phyloP scores from a whole-genome alignment of 208 protist species.

The Porcisia hertigi region DNA sequence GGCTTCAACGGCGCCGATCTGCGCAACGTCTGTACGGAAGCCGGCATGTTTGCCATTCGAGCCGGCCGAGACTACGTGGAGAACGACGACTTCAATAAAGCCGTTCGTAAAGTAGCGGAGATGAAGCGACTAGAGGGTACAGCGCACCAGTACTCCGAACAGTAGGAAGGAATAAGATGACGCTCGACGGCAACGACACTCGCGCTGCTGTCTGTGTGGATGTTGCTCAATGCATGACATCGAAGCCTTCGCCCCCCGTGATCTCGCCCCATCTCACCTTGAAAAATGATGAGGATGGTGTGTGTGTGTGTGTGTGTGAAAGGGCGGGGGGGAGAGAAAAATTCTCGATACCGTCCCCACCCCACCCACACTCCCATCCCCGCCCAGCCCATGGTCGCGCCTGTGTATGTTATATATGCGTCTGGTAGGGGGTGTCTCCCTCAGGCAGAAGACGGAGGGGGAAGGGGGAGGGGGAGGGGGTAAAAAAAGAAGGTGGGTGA shows the following conservation, averaged over 20 bases:
- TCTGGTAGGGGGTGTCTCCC: background rate
- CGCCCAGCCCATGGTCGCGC: too few species aligned
- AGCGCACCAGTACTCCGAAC: constrained; percentile 86
- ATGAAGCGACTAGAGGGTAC: constrained; percentile 98
- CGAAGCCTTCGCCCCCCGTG: too few species aligned
- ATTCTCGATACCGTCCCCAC: background rate
- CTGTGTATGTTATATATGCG: too few species aligned
- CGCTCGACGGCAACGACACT: background rate
- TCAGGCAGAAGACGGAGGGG: too few species aligned
- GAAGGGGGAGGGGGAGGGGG: too few species aligned
- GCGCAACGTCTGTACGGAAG: constrained; percentile 98
- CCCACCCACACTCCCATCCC: background rate
- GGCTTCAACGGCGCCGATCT: constrained; percentile 99
- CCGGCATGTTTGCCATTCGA: constrained; percentile 98
- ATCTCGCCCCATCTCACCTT: too few species aligned
- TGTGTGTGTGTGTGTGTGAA: too few species aligned
- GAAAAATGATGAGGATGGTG: too few species aligned
- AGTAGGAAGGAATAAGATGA: constrained; percentile 39
- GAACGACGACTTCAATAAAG: constrained; percentile 99
- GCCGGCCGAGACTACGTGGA: constrained; percentile 97
- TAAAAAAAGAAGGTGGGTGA: too few species aligned
- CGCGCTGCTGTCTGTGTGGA: background rate
- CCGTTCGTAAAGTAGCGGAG: constrained; percentile 97
- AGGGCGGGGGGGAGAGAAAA: background rate
- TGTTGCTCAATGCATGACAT: background rate